Conservation (phyloP, 2,329 filamentous ascomycete species). For the Aspergillus neotritici region DNA sequence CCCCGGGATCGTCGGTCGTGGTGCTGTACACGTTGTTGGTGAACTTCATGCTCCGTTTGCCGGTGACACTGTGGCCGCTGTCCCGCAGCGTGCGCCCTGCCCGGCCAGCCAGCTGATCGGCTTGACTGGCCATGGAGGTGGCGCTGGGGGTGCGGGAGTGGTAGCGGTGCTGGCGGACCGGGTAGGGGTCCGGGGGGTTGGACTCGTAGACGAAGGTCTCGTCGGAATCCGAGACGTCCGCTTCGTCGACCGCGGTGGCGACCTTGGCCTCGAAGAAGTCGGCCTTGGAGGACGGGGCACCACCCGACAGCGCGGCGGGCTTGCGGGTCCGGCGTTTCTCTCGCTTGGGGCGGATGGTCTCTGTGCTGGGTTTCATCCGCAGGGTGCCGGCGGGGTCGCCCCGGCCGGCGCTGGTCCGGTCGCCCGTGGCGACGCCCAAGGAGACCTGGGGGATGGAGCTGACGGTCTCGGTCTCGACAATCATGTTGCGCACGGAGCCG, state of each 20-base stretch:
- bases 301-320: slow-evolving; percentile 49
- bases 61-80: slow-evolving; percentile 55
- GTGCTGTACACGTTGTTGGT: slow-evolving; percentile 69
- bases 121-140: slow-evolving; percentile 61
- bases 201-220: slow-evolving; percentile 99
- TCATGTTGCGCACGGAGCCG: slow-evolving; percentile 83
- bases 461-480: slow-evolving; percentile 94
- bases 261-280: slow-evolving; percentile 98
- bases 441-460: slow-evolving; percentile 81
- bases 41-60: slow-evolving; percentile 96
- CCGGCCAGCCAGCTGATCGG: slow-evolving; percentile 43
- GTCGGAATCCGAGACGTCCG: slow-evolving; percentile 92
- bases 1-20: slow-evolving; percentile 59
- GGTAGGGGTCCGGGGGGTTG: slow-evolving; percentile 64
- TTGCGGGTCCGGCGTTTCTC: slow-evolving; percentile 84
- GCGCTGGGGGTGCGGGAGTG: slow-evolving; percentile 94
- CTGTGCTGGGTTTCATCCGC: slow-evolving; percentile 81
- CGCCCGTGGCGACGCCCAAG: slow-evolving; percentile 56
- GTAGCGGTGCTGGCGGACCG: slow-evolving; percentile 62
- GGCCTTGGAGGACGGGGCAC: slow-evolving; percentile 80
- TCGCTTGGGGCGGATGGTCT: slow-evolving; percentile 91
- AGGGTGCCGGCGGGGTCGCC: slow-evolving; percentile 63
- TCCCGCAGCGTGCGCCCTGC: slow-evolving; percentile 66
- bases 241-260: slow-evolving; percentile 90
- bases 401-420: slow-evolving; percentile 53